Base-by-base conservation (phyloP, 139 green algal genomes). In the Haematococcus lacustris region DNA sequence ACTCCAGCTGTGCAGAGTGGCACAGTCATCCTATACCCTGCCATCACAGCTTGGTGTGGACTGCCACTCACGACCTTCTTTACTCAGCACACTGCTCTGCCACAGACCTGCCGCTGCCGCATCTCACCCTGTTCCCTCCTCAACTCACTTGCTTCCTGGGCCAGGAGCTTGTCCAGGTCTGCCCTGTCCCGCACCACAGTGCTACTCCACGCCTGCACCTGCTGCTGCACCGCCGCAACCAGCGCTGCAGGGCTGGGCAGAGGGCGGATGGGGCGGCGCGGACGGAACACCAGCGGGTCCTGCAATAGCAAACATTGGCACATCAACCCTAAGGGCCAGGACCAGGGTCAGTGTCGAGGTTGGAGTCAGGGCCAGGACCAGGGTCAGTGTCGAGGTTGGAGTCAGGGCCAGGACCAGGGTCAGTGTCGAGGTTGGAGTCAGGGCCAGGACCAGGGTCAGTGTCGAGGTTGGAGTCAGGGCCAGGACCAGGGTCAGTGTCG, bases 191-290 rank as follows among this genome's bases (percentile, higher is more conserved):
- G 25, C 32, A 67, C 69, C 26, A 63, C 37, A 2, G 50, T 35
- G 0, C 28, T 7, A 3, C 32, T n/a, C 26, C 59, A 38, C 17
- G 32, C 62, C 47, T 43, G 38, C 30, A 65, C 30, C 66, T 80
- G 75, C 71, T 70, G 21, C 64, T 75, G 65, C 25, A 85, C 79
- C 53, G 67, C 38, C 34, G 40, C 53, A 35, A 50, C 37, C 68
- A 85, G 72, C 30, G 39, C 59, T 28, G 70, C 43, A n/a, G 70
- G 65, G 47, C 26, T 60, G 6, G 78, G 78, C 65, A 83, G 59
- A 32, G 78, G 78, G 51, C 70, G 70, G 41, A 73, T 51, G 9
- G 75, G 9, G 3, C 59, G 65, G 26, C 25, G 51, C 2, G 1
- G 23, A 0, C 41, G 38, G 21, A 72, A 33, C 70, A 68, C 77